phyloP scores from a whole-genome alignment of 495 filamentous ascomycete genomes.

The Hypoxylon lenormandii region DNA sequence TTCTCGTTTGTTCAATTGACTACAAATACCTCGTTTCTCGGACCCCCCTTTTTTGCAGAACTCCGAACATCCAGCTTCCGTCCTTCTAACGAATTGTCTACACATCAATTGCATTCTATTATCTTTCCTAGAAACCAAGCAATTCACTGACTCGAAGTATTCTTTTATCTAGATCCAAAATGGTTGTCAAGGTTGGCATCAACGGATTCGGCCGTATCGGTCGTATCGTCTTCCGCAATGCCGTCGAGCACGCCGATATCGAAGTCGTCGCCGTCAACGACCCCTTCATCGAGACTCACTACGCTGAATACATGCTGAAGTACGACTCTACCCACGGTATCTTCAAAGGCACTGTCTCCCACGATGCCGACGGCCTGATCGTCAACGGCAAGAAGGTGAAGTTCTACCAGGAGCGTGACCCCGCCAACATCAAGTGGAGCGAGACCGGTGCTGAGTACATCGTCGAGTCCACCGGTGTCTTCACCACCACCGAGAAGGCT shows the following conservation, averaged over 20 bases:
- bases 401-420: constrained; percentile 96
- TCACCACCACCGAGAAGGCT: constrained; percentile 98
- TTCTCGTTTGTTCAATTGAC: constrained; percentile 9
- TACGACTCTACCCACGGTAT: constrained; percentile 96
- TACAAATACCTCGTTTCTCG: constrained; percentile 38
- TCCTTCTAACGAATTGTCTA: background rate
- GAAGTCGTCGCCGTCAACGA: constrained; percentile 97
- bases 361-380: constrained; percentile 78
- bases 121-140: constrained; percentile 14
- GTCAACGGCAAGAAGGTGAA: constrained; percentile 96
- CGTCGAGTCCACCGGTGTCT: constrained; percentile 98
- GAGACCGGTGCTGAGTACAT: constrained; percentile 92
- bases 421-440: constrained; percentile 88
- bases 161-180: constrained; percentile 50
- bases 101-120: constrained; percentile 45
- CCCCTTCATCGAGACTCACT: constrained; percentile 97
- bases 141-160: constrained; percentile 25
- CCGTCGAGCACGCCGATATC: constrained; percentile 84
- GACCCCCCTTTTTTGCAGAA: background rate
- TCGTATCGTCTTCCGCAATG: constrained; percentile 83
- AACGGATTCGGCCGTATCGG: constrained; percentile 99
- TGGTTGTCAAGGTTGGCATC: constrained; percentile 83
- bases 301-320: constrained; percentile 99
- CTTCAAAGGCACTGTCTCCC: constrained; percentile 90
- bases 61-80: background rate